These are phyloP conservation scores for Termitomyces sp. DNA, from an alignment of 768 basidiomycete genomes.

Conservation along the genomic window DNA sequence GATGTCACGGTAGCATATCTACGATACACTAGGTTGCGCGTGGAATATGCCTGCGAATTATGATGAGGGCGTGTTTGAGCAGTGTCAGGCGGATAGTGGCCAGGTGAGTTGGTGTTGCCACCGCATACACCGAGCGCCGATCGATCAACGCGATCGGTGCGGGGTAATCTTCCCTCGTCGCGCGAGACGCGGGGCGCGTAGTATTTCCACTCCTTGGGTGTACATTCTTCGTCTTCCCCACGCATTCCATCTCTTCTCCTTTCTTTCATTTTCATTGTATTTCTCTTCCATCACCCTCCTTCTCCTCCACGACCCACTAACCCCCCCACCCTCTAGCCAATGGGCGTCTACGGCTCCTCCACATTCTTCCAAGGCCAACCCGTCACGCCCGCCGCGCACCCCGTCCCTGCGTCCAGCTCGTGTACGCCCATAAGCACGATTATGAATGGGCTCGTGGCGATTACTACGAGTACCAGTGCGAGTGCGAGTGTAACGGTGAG, in stretches of 20 bases:
- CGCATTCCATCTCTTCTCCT: no score
- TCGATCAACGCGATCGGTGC: no score
- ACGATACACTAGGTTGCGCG: slow-evolving; percentile 49
- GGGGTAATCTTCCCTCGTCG: no score
- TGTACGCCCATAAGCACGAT: slow-evolving; percentile 56
- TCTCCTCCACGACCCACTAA: not conserved
- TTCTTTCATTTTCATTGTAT: no score
- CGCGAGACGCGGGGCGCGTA: no score
- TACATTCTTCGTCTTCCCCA: no score
- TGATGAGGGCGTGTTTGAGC: slow-evolving; percentile 40
- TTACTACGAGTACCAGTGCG: slow-evolving; percentile 21
- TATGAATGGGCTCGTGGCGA: slow-evolving; percentile 37
- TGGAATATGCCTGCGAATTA: slow-evolving; percentile 64
- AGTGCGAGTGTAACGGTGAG: not conserved
- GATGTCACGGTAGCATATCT: slow-evolving; percentile 55
- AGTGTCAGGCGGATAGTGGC: slow-evolving; percentile 50
- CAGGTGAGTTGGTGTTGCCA: slow-evolving; percentile 38
- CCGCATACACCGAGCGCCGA: no score
- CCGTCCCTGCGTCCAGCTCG: slow-evolving; percentile 52
- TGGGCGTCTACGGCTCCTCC: slow-evolving; percentile 67
- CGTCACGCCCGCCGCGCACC: slow-evolving; percentile 51
- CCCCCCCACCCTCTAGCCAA: slow-evolving; percentile 37
- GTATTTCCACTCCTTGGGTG: no score
- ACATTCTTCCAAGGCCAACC: slow-evolving; percentile 66
- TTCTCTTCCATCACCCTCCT: not conserved